phyloP scores from a whole-genome alignment of 2,329 filamentous ascomycete genomes.

The Colletotrichum theobromicola region DNA sequence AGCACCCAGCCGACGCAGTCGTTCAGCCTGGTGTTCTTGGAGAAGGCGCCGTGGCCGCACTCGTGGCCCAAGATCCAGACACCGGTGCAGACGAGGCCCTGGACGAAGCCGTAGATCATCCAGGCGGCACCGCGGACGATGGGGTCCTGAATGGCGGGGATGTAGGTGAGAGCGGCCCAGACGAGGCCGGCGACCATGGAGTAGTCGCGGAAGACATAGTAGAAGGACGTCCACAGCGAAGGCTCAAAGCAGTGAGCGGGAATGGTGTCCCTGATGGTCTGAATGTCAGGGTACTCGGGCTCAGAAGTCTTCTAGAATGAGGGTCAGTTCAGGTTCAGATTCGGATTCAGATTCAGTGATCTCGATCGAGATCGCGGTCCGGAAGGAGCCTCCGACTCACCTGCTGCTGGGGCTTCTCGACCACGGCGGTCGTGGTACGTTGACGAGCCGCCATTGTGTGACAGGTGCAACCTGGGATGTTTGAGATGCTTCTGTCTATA shows the following conservation, averaged over 20 bases:
- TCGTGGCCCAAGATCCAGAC: conserved; percentile 77
- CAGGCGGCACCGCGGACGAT: conserved; percentile 53
- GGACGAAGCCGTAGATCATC: conserved; percentile 65
- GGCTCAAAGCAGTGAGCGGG: conserved; percentile 67
- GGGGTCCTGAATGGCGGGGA: conserved; percentile 52
- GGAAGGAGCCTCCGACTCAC: background rate
- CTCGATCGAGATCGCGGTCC: background rate
- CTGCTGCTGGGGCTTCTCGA: conserved; percentile 21
- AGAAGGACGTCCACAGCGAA: conserved; percentile 53
- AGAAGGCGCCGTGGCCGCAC: conserved; percentile 73
- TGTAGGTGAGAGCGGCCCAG: conserved; percentile 58
- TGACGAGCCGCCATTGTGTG: conserved; percentile 14
- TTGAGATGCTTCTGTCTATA: background rate
- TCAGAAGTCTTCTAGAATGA: conserved; percentile 5
- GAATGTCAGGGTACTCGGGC: conserved; percentile 48
- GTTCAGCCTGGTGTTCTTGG: conserved; percentile 60
- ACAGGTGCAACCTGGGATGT: background rate
- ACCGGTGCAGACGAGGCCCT: conserved; percentile 71
- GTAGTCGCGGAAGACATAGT: conserved; percentile 63
- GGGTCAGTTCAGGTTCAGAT: background rate
- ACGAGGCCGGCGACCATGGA: conserved; percentile 52
- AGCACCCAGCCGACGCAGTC: conserved; percentile 66
- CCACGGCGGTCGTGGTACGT: conserved; percentile 16
- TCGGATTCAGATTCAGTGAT: no score
- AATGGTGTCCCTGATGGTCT: conserved; percentile 57